phyloP scores from a whole-genome alignment of 2,329 filamentous ascomycete genomes.

The Dothideomycetes sp. region DNA sequence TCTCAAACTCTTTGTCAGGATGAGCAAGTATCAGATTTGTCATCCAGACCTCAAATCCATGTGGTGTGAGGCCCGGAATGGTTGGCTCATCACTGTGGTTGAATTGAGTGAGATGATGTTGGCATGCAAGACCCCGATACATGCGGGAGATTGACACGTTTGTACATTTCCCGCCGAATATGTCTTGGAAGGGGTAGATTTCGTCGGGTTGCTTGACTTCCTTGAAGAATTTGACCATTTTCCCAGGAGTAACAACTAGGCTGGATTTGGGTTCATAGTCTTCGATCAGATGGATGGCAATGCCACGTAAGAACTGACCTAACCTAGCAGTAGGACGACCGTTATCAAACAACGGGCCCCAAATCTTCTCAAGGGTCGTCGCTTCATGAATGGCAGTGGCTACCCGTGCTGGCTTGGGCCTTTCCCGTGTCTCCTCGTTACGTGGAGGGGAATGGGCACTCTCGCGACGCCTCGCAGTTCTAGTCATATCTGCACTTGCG shows the following conservation, averaged over 20 bases:
- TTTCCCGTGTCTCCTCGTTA: slow-evolving; percentile 14
- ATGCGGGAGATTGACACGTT: slow-evolving; percentile 31
- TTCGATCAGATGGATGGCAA: slow-evolving; percentile 64
- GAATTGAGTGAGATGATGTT: slow-evolving; percentile 38
- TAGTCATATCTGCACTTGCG: slow-evolving; percentile 5
- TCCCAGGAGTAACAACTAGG: slow-evolving; percentile 63
- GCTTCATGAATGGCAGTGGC: slow-evolving; percentile 35
- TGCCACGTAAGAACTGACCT: slow-evolving; percentile 58
- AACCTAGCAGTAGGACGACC: slow-evolving; percentile 58
- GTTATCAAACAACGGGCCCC: slow-evolving; percentile 65
- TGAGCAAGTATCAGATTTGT: slow-evolving; percentile 62
- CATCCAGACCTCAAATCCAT: slow-evolving; percentile 50
- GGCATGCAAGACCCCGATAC: slow-evolving; percentile 35
- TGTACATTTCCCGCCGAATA: slow-evolving; percentile 33
- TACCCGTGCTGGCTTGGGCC: slow-evolving; percentile 19
- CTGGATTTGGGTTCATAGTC: slow-evolving; percentile 56
- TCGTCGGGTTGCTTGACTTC: slow-evolving; percentile 55
- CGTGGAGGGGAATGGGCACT: slow-evolving; percentile 16
- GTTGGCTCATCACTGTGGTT: slow-evolving; percentile 28
- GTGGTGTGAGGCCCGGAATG: slow-evolving; percentile 35
- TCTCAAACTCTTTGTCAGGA: slow-evolving; percentile 62
- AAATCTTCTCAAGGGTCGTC: slow-evolving; percentile 58
- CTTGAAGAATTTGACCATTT: slow-evolving; percentile 64
- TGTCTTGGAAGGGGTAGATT: slow-evolving; percentile 49
- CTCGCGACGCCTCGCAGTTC: slow-evolving; percentile 4